These are phyloP conservation scores for Claviceps cyperi DNA, from an alignment of 2,329 filamentous ascomycete species.

Conservation along the genomic window DNA sequence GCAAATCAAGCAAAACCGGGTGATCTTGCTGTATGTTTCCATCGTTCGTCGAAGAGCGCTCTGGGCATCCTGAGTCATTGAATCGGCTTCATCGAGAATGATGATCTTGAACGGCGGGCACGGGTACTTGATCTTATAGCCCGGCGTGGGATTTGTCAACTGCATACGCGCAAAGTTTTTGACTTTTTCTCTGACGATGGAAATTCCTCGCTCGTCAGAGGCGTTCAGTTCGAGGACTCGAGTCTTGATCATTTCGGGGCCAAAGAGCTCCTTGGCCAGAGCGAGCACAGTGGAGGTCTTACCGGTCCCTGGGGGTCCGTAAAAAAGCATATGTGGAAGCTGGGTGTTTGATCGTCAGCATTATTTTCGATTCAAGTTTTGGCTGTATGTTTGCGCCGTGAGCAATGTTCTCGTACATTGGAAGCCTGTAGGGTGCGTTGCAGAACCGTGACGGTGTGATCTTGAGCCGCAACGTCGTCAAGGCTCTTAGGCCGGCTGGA, in stretches of 20 bases:
- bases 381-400: background rate
- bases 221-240: slow-evolving; percentile 98
- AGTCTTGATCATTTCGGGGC: slow-evolving; percentile 80
- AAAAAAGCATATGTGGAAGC: slow-evolving; percentile 98
- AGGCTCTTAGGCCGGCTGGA: slow-evolving; percentile 80
- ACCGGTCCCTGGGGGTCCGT: slow-evolving; percentile 90
- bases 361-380: background rate
- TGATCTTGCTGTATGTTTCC: slow-evolving; percentile 96
- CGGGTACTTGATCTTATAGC: slow-evolving; percentile 60
- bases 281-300: slow-evolving; percentile 98
- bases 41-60: slow-evolving; percentile 85
- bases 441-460: slow-evolving; percentile 88
- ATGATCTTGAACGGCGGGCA: slow-evolving; percentile 99
- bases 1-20: slow-evolving; percentile 91
- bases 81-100: slow-evolving; percentile 94
- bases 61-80: slow-evolving; percentile 98
- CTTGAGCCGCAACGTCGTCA: slow-evolving; percentile 90
- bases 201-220: slow-evolving; percentile 95
- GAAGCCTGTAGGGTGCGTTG: slow-evolving; percentile 87
- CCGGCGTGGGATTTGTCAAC: slow-evolving; percentile 63
- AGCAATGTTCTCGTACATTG: slow-evolving; percentile 44
- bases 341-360: slow-evolving; percentile 6
- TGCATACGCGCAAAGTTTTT: slow-evolving; percentile 97
- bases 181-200: slow-evolving; percentile 92
- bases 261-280: slow-evolving; percentile 92